These are phyloP conservation scores for Phytopythium boreale DNA, from an alignment of 352 stramenopile genomes.

Conservation along the genomic window DNA sequence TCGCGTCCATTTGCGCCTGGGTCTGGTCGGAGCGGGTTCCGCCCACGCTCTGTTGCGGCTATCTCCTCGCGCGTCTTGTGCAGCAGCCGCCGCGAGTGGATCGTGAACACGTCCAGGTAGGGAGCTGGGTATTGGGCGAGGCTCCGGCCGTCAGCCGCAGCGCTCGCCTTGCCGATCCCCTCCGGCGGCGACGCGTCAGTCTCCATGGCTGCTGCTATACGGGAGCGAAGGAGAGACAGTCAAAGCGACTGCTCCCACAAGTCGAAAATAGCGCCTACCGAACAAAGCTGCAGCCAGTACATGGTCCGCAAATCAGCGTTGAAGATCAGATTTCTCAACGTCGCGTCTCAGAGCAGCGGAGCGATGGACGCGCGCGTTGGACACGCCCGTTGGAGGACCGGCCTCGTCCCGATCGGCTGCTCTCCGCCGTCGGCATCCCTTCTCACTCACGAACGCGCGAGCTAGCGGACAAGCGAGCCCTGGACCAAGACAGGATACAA, in stretches of 20 bases:
- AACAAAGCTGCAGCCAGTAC: background rate
- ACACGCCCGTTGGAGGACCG: background rate
- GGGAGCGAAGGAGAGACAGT: background rate
- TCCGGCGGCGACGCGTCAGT: background rate
- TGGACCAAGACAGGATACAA: background rate
- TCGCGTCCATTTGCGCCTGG: background rate
- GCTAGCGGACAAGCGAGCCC: background rate
- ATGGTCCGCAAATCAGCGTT: background rate
- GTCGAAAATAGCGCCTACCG: background rate
- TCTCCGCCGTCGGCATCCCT: too few species aligned
- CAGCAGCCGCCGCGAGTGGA: slow-evolving; percentile 59
- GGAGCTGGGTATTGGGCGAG: slow-evolving; percentile 17
- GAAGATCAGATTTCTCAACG: background rate
- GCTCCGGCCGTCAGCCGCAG: background rate
- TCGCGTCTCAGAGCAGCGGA: background rate
- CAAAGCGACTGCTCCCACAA: too few species aligned
- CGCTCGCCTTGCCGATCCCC: too few species aligned
- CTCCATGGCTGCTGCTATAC: background rate
- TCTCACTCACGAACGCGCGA: slow-evolving; percentile 1
- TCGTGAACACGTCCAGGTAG: slow-evolving; percentile 61
- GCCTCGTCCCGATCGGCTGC: too few species aligned
- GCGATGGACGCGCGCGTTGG: background rate
- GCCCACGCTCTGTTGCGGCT: slow-evolving; percentile 8
- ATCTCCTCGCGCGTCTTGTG: slow-evolving; percentile 32
- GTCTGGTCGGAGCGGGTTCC: slow-evolving; percentile 1